Conservation (phyloP, 2,329 filamentous ascomycete genomes). For the Cercospora zeina region DNA sequence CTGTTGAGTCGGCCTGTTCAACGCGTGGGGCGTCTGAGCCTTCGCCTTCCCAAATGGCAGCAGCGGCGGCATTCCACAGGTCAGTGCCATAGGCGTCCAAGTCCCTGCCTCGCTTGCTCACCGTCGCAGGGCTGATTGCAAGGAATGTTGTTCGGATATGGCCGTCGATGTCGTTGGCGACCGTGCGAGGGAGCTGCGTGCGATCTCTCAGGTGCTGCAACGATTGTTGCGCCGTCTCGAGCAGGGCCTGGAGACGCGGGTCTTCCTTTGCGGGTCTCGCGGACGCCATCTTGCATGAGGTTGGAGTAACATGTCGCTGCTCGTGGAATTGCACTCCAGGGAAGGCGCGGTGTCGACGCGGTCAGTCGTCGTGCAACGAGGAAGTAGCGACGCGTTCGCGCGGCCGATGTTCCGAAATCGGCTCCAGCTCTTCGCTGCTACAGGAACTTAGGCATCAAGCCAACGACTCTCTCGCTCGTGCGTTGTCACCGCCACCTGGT, state of each 20-base stretch:
- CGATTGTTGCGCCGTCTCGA: conserved; percentile 21
- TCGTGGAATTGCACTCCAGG: neutral
- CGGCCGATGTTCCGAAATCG: too few species aligned
- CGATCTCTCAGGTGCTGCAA: conserved; percentile 27
- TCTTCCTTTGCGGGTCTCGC: conserved; percentile 28
- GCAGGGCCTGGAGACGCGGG: conserved; percentile 28
- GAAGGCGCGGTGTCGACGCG: too few species aligned
- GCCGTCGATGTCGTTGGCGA: conserved; percentile 28
- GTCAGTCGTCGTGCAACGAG: too few species aligned
- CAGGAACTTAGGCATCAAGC: too few species aligned
- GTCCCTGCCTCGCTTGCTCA: conserved; percentile 45
- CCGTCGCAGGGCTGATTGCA: conserved; percentile 14
- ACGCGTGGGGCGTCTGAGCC: neutral
- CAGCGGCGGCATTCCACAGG: conserved; percentile 68
- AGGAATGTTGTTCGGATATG: conserved; percentile 27
- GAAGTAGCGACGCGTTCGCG: too few species aligned
- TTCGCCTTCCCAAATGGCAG: conserved; percentile 41
- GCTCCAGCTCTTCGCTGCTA: too few species aligned
- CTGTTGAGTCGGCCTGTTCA: neutral
- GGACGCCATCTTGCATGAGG: conserved; percentile 26
- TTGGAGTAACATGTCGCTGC: neutral
- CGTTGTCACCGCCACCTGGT: too few species aligned
- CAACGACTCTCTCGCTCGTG: too few species aligned
- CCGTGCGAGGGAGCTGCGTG: conserved; percentile 15
- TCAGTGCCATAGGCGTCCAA: conserved; percentile 59